Conservation (phyloP, 2,329 filamentous ascomycete genomes). For the Sarocladium oryzae region DNA sequence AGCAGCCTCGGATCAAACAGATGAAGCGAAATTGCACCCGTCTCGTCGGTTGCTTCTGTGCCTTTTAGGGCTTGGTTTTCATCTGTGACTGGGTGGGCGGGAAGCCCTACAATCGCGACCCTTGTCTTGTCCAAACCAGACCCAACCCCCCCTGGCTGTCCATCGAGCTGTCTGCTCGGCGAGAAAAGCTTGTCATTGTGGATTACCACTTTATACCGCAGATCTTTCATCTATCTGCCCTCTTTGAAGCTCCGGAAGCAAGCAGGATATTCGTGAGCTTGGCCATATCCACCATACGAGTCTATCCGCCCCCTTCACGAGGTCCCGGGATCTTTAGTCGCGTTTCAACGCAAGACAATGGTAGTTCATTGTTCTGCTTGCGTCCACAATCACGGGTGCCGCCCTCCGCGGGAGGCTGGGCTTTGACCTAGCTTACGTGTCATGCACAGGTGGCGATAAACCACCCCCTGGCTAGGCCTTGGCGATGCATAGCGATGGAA, state of each 20-base stretch:
- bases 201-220: neutral
- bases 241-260: neutral
- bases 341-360: neutral
- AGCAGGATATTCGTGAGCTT: neutral
- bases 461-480: no score
- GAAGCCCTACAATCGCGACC: neutral
- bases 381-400: neutral
- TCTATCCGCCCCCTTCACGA: neutral
- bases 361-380: neutral
- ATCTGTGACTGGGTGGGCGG: neutral
- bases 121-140: neutral
- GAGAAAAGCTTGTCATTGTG: conserved; percentile 7
- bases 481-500: no score
- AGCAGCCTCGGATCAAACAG: neutral
- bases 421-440: neutral
- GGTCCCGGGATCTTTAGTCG: neutral
- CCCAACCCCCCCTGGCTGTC: neutral
- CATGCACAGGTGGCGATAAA: neutral
- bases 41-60: conserved; percentile 8
- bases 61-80: neutral
- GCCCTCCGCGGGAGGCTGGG: neutral
- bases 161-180: neutral
- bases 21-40: conserved; percentile 7
- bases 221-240: conserved; percentile 5
- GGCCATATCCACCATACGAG: neutral